Conservation (phyloP, 345 rosid species). For the Brassica rapa region DNA sequence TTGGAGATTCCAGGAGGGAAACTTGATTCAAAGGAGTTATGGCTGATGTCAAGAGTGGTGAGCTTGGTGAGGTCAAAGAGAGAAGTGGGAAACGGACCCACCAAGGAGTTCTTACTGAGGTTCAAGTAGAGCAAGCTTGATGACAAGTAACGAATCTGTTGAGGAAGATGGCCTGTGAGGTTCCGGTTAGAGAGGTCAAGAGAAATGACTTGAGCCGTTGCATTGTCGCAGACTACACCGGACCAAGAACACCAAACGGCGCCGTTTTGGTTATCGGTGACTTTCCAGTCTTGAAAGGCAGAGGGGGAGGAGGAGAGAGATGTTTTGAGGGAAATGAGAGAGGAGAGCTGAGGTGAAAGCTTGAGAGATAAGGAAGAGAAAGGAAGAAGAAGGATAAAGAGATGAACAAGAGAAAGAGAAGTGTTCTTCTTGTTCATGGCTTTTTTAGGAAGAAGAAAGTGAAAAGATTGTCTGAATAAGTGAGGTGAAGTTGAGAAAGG, state of each 20-base stretch:
- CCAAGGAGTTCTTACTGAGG: conserved; percentile 65
- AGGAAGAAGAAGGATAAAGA: conserved; percentile 31
- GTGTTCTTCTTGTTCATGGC: conserved; percentile 44
- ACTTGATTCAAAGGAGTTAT: conserved; percentile 71
- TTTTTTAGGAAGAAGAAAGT: conserved; percentile 25
- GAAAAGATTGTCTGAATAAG: conserved; percentile 30
- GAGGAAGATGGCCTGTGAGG: conserved; percentile 71
- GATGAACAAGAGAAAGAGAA: conserved; percentile 37
- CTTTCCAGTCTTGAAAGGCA: conserved; percentile 73
- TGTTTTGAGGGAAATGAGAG: conserved; percentile 74
- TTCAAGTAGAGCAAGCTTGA: conserved; percentile 65
- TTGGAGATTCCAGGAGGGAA: conserved; percentile 78
- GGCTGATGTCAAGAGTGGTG: conserved; percentile 71
- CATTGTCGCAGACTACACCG: conserved; percentile 65
- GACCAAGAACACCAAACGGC: conserved; percentile 91
- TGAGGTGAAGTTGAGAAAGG: conserved; percentile 41
- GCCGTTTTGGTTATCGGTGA: conserved; percentile 36
- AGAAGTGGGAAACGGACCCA: conserved; percentile 55
- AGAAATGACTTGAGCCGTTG: conserved; percentile 53
- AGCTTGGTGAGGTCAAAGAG: conserved; percentile 66
- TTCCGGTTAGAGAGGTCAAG: conserved; percentile 79
- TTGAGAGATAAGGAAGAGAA: conserved; percentile 44
- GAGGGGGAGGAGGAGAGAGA: conserved; percentile 60
- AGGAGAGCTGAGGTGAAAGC: conserved; percentile 57
- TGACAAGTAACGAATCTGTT: conserved; percentile 56